Conservation (phyloP, 1,284 basidiomycete species). For the Fomitiporia mediterranea region DNA sequence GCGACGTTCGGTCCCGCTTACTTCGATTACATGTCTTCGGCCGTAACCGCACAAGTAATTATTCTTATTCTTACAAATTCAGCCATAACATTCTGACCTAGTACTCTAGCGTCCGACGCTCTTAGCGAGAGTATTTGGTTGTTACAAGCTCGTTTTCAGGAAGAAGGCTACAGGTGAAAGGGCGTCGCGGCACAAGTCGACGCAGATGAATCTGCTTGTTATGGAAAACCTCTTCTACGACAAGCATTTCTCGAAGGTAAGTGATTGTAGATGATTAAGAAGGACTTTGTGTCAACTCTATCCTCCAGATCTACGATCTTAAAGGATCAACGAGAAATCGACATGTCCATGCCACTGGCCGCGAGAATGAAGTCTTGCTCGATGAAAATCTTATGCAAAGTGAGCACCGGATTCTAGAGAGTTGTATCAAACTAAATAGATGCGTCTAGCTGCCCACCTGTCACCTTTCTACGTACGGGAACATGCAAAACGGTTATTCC, state of each 20-base stretch:
- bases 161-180: conserved; percentile 79
- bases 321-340: conserved; percentile 93
- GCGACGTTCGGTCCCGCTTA: conserved; percentile 97
- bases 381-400: conserved; percentile 91
- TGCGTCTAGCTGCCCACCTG: conserved; percentile 52
- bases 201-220: conserved; percentile 92
- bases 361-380: conserved; percentile 88
- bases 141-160: conserved; percentile 92
- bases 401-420: conserved; percentile 32
- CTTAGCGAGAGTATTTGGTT: conserved; percentile 96
- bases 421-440: conserved; percentile 19
- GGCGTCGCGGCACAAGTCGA: conserved; percentile 65
- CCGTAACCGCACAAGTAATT: conserved; percentile 68
- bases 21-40: conserved; percentile 94
- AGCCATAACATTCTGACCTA: conserved; percentile 23
- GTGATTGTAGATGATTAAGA: conserved; percentile 10
- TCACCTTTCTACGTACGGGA: conserved; percentile 93
- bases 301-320: conserved; percentile 81
- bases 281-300: no score
- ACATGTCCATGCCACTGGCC: conserved; percentile 86
- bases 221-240: conserved; percentile 99
- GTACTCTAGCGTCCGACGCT: conserved; percentile 80
- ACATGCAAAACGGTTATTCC: conserved; percentile 89
- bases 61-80: neutral
- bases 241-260: conserved; percentile 78